Base-by-base conservation (phyloP, 441 rosid species). In the Corymbia citriodora region DNA sequence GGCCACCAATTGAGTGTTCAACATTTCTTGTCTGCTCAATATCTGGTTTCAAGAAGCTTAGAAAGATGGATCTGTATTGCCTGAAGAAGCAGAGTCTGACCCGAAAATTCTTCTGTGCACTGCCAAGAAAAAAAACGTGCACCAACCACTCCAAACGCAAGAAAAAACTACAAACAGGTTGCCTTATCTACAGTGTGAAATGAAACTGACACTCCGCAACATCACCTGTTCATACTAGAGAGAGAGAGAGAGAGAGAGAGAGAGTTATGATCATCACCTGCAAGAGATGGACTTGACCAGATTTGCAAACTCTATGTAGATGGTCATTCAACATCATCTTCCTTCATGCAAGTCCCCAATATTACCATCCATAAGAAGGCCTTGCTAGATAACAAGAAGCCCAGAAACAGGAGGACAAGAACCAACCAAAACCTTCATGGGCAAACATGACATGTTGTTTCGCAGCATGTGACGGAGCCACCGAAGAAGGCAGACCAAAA, bases 321-420 rank as follows among this genome's bases (percentile, higher is more conserved):
- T 87, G 91, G 90, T 93, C 95, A 94, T 90, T 89, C 94, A 93
- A 88, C 90, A 92, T 85, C 88, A 88, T 90, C 72, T 83, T 89
- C 54, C 88, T 91, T 88, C 63, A 89, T 54, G 55, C 88, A 90
- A 91, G 90, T 88, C 90, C 92, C 89, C 85, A 90, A 70, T 50
- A 85, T 87, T 88, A 82, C 90, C 92, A 89, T 91, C 92, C 93
- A 93, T 93, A 90, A 48, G 89, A 68, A 79, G 57, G 74, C 40
- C 90, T 70, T 50, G 85, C 85, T 61, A 21, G 54, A 89, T 29
- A 52, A 54, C 52, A 65, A 16, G 55, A 52, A 92, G 45, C 57
- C 87, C 87, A 63, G 33, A 70, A 53, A 54, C 55, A 36, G 85
- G 85, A 79, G 85, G 85, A 23, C 85, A 23, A 79, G 85, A 45